Percentiles rank a stretch among this genome's conserved stretches.
Evolutionary conservation across 176 grass and related monocot species (phyloP).

Genomic region (Dendrocalamus sinicus): DNA sequence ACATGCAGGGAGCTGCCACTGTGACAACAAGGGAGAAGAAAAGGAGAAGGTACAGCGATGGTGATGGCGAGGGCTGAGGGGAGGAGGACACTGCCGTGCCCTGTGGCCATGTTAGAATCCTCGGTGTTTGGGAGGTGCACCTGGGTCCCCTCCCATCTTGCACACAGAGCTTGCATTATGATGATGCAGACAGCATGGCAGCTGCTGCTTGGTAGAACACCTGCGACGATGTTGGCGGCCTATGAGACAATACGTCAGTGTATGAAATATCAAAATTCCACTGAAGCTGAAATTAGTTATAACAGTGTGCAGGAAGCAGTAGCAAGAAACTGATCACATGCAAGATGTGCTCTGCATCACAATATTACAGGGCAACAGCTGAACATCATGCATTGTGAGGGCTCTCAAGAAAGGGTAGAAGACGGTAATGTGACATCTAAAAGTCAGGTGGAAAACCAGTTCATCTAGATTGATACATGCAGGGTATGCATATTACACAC

Average conservation of each 20-base stretch:
- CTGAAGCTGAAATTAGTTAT: conserved; percentile 12
- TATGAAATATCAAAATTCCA: conserved; percentile 21
- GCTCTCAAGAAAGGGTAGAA: neutral
- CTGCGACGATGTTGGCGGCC: conserved; percentile 22
- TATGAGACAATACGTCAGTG: conserved; percentile 17
- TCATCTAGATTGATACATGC: neutral
- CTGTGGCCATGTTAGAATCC: conserved; percentile 32
- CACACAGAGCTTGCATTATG: conserved; percentile 16
- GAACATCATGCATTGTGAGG: neutral
- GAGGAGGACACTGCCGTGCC: conserved; percentile 30
- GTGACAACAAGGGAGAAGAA: neutral
- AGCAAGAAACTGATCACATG: neutral
- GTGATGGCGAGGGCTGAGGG: conserved; percentile 31
- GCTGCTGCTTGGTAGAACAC: conserved; percentile 26
- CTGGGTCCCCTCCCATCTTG: conserved; percentile 19
- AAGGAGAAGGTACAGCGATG: conserved; percentile 25
- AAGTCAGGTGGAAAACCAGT: neutral
- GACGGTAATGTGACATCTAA: neutral
- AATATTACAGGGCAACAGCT: neutral
- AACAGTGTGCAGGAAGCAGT: conserved; percentile 6
- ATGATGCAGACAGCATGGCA: conserved; percentile 18
- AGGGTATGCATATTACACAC: neutral
- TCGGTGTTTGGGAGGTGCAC: conserved; percentile 26
- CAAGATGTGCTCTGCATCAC: neutral
- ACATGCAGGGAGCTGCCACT: neutral